phyloP scores from a whole-genome alignment of 352 stramenopile species.

The Phytopythium helicoides region DNA sequence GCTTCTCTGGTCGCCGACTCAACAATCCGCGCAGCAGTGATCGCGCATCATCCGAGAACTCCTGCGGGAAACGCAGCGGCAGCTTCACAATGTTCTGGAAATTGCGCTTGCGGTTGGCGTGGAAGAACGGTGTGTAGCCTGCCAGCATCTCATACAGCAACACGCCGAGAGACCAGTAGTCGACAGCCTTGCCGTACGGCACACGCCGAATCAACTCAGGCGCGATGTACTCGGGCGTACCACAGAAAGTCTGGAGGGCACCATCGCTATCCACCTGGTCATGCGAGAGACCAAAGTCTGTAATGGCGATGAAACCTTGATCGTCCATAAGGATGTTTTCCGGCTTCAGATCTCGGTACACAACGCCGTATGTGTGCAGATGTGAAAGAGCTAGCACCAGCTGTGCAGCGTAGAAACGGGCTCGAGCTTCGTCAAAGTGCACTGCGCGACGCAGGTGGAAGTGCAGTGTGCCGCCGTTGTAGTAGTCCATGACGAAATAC shows the following conservation, averaged over 20 bases:
- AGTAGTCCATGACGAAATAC: conserved; percentile 91
- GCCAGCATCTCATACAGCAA: conserved; percentile 86
- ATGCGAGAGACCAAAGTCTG: conserved; percentile 85
- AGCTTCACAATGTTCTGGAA: conserved; percentile 88
- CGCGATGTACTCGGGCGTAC: conserved; percentile 85
- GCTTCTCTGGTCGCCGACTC: conserved; percentile 70
- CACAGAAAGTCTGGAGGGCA: conserved; percentile 78
- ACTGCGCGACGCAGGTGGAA: conserved; percentile 72
- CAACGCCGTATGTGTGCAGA: conserved; percentile 83
- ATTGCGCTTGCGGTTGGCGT: conserved; percentile 77
- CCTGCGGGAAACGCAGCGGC: conserved; percentile 60
- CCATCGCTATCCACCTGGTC: conserved; percentile 79
- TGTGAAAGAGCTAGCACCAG: conserved; percentile 78
- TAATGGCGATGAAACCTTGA: conserved; percentile 82
- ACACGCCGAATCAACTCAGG: conserved; percentile 73
- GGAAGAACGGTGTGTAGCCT: conserved; percentile 77
- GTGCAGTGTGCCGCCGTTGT: conserved; percentile 83
- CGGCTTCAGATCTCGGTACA: conserved; percentile 85
- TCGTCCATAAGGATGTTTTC: conserved; percentile 88
- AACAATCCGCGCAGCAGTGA: conserved; percentile 73
- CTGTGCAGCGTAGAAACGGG: conserved; percentile 80
- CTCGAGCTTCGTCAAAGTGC: conserved; percentile 65
- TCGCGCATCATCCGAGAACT: conserved; percentile 77
- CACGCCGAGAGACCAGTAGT: conserved; percentile 88
- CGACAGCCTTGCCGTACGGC: conserved; percentile 76